Base-by-base conservation (phyloP, 148 eudicot genomes). In the Beta vulgaris region DNA sequence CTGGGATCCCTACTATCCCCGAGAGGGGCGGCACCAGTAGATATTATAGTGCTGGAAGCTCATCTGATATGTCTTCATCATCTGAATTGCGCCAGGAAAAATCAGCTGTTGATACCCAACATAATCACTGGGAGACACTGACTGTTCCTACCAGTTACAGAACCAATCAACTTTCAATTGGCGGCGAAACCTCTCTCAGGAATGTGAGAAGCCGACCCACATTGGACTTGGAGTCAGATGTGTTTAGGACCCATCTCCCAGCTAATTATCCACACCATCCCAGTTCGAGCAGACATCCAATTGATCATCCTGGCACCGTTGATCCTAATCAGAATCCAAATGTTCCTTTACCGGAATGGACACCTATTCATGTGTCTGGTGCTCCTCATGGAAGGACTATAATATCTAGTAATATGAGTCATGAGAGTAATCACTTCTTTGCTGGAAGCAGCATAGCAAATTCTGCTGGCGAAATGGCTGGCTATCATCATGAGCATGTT, bases 121-220 rank as follows among this genome's bases (percentile, higher is more conserved):
- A 85, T 75, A 44, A 74, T 46, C 89, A 71, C 28, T 85, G 92
- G 92, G 93, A 88, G 40, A 70, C 78, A 58, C 63, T 79, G 77
- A 15, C 76, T 39, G 59, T 70, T 34, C 76, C 82, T 76, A 76
- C 92, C 8, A 71, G 75, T 70, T 85, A 83, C 68, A 69, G 89
- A 74, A 63, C 70, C 67, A 83, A 71, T 76, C 82, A 84, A 76
- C 79, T 84, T 66, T 79, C 91, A 25, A 72, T 80, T 71, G 89
- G 88, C 25, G 80, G 83, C 71, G 93, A 91, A 68, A 75, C 78
- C 69, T 78, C 92, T 76, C 54, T 48, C 18, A 85, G 94, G 84
- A 93, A 93, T 83, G 97, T 93, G 70, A 87, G 97, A 83, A 91
- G 91, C 73, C 83, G 92, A 71, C 59, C 88, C 68, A 63, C 87